A percentile compares a stretch with the other conserved stretches of the same genome.
These are phyloP conservation scores for Maudiozyma humilis DNA, from an alignment of 1,139 yeast genomes.

Conservation along the genomic window DNA sequence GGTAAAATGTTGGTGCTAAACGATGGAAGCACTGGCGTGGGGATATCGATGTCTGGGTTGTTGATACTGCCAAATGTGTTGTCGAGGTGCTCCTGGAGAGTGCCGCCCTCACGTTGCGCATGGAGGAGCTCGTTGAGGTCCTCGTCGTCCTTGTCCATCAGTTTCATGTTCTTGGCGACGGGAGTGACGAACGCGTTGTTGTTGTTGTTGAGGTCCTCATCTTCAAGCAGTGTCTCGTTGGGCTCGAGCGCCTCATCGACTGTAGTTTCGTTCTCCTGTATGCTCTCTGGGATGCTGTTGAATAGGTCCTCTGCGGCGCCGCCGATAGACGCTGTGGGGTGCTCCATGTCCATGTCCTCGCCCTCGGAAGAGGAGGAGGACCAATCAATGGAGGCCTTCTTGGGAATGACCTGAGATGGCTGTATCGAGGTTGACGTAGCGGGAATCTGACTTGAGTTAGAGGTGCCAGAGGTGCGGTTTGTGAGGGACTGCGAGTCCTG, in stretches of 20 bases:
- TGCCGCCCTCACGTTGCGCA: background rate
- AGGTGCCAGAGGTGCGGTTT: background rate
- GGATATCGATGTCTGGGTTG: conserved; percentile 2
- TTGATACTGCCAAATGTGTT: conserved; percentile 1
- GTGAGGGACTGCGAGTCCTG: background rate
- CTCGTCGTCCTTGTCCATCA: background rate
- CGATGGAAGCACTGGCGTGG: conserved; percentile 1
- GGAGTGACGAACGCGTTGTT: conserved; percentile 1
- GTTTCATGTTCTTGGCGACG: background rate
- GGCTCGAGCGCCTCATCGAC: background rate
- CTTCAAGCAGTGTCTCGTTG: background rate
- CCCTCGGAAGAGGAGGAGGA: conserved; percentile 68
- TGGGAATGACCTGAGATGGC: conserved; percentile 47
- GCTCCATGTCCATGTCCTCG: conserved; percentile 16
- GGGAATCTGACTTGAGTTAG: conserved; percentile 4
- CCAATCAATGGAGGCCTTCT: conserved; percentile 74
- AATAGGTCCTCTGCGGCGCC: background rate
- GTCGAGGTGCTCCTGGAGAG: conserved; percentile 1
- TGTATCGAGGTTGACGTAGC: conserved; percentile 44
- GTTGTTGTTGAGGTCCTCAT: background rate
- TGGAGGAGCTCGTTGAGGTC: background rate
- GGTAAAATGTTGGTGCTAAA: background rate
- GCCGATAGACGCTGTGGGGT: background rate
- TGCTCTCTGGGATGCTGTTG: background rate
- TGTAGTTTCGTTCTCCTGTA: background rate